These are phyloP conservation scores for Trichoderma reesei DNA, from an alignment of 495 filamentous ascomycete species.

Conservation along the genomic window DNA sequence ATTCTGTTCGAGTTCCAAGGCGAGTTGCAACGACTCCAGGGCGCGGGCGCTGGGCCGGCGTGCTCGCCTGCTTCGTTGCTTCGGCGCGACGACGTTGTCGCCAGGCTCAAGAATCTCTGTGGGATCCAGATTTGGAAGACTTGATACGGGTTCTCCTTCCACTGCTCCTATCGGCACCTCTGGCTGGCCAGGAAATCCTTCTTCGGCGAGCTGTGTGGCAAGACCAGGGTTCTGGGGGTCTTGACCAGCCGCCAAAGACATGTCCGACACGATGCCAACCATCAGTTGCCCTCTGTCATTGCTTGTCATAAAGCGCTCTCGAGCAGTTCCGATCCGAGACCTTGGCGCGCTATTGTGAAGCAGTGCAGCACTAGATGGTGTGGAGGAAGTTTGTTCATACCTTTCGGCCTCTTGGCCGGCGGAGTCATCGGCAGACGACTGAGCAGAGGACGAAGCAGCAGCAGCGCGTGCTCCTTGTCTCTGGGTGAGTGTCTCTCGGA, in stretches of 20 bases:
- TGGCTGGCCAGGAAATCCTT: neutral
- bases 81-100: neutral
- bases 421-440: neutral
- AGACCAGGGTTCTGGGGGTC: neutral
- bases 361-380: neutral
- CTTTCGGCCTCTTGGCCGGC: neutral
- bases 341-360: neutral
- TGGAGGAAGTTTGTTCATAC: neutral
- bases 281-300: neutral
- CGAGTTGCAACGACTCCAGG: neutral
- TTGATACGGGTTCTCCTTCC: neutral
- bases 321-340: conserved; percentile 1
- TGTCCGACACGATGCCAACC: neutral
- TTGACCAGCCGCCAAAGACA: neutral
- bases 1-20: neutral
- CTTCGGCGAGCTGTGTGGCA: neutral
- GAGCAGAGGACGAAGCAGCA: neutral
- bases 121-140: neutral
- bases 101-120: neutral
- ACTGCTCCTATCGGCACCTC: neutral
- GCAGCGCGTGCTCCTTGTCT: neutral
- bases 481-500: too few species aligned
- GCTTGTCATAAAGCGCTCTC: neutral
- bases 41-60: neutral
- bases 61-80: neutral